Percentiles rank a stretch among this genome's conserved stretches.
Evolutionary conservation across 352 stramenopile species (phyloP).

Genomic region (Phytophthora sp.): DNA sequence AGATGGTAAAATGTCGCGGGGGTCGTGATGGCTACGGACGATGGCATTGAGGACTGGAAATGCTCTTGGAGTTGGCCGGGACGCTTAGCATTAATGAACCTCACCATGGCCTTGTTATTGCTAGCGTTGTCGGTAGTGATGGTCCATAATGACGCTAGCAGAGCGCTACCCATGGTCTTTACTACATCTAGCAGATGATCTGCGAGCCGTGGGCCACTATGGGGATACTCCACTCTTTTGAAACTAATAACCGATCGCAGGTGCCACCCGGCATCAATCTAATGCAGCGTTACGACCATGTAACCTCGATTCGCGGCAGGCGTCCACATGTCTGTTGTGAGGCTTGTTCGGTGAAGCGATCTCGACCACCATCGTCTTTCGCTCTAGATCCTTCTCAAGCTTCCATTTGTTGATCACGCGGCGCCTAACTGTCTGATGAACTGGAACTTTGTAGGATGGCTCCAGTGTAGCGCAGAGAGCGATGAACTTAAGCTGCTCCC

Average conservation of each 20-base stretch:
- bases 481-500: constrained; percentile 15
- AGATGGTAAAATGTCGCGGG: neutral
- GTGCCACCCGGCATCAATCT: constrained; percentile 14
- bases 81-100: neutral
- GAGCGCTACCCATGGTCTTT: constrained; percentile 3
- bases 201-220: neutral
- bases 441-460: constrained; percentile 5
- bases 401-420: constrained; percentile 11
- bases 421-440: constrained; percentile 2
- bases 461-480: constrained; percentile 1
- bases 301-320: constrained; percentile 20
- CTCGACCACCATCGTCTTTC: neutral
- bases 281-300: constrained; percentile 33
- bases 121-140: constrained; percentile 15
- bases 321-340: constrained; percentile 33
- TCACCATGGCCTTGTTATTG: constrained; percentile 9
- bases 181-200: constrained; percentile 13
- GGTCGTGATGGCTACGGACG: neutral
- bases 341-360: neutral
- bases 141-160: neutral
- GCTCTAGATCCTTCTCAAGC: neutral
- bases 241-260: constrained; percentile 24
- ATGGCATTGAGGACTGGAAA: neutral
- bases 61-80: neutral
- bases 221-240: constrained; percentile 21